Conservation (phyloP, 169 alveolate genomes). For the Plasmodium ovale region DNA sequence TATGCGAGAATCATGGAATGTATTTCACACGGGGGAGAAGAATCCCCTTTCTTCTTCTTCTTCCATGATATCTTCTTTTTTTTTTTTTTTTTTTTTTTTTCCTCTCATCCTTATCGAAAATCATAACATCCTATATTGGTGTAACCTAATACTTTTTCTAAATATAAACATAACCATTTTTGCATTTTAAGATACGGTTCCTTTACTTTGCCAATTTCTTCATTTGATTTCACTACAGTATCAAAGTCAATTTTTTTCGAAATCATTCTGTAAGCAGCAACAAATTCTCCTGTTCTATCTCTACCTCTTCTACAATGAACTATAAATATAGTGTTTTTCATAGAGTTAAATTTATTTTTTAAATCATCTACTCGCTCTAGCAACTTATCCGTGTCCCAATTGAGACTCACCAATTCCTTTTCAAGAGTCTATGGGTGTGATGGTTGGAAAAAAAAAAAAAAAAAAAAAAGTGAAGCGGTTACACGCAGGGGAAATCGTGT, state of each 20-base stretch:
- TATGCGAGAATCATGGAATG: no score
- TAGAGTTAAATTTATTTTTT: constrained; percentile 6
- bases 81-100: no score
- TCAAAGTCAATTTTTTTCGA: constrained; percentile 13
- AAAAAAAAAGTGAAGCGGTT: not conserved
- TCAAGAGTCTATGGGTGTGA: not conserved
- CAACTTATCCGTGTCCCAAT: constrained; percentile 44
- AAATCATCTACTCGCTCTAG: constrained; percentile 5
- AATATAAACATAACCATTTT: constrained; percentile 56
- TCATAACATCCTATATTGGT: constrained; percentile 16
- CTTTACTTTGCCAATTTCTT: constrained; percentile 33
- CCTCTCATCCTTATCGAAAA: not conserved
- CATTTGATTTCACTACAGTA: constrained; percentile 11
- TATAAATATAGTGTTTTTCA: constrained; percentile 53
- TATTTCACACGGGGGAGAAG: not conserved
- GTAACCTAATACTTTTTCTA: constrained; percentile 31
- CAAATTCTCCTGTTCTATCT: constrained; percentile 65
- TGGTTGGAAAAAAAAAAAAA: not conserved
- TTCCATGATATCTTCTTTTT: no score
- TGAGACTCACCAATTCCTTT: constrained; percentile 10
- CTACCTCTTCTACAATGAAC: constrained; percentile 70
- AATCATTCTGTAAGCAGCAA: constrained; percentile 52
- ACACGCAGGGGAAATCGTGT: no score
- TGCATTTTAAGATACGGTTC: constrained; percentile 18
- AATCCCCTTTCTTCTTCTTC: not conserved